Evolutionary conservation across 768 basidiomycete species (phyloP).

Genomic region (Grammothele lineata): DNA sequence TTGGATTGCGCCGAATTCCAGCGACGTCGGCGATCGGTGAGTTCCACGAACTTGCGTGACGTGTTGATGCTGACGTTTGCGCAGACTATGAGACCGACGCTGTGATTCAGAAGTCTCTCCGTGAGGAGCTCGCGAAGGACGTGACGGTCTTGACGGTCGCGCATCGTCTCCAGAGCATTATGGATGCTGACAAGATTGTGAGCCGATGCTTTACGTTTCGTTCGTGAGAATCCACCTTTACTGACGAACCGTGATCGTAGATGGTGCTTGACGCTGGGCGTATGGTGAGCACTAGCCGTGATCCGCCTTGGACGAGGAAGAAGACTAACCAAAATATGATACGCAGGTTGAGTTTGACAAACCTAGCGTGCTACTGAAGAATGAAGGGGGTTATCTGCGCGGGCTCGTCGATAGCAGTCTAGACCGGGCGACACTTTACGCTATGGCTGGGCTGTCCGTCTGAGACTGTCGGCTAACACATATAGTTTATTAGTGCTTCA

Average conservation of each 20-base stretch:
- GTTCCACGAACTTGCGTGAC: not conserved
- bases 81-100: constrained; percentile 41
- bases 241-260: constrained; percentile 15
- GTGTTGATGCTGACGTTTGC: not conserved
- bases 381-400: too few relatives aligned
- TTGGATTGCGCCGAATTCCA: too few relatives aligned
- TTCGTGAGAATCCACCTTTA: not conserved
- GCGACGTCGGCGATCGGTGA: constrained; percentile 43
- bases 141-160: constrained; percentile 45
- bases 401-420: too few relatives aligned
- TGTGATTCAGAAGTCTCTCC: constrained; percentile 40
- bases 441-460: too few relatives aligned
- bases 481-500: too few relatives aligned
- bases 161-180: constrained; percentile 36
- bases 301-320: too few relatives aligned
- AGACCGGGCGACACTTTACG: too few relatives aligned
- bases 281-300: constrained; percentile 28
- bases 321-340: too few relatives aligned
- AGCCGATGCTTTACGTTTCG: not conserved
- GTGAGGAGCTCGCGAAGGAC: constrained; percentile 32
- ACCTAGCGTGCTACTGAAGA: too few relatives aligned
- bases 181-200: constrained; percentile 58
- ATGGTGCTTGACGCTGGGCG: constrained; percentile 40
- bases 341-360: too few relatives aligned
- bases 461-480: too few relatives aligned